A percentile compares a stretch with the other conserved stretches of the same genome.
phyloP scores from a whole-genome alignment of 768 basidiomycete genomes.

The Crucibulum laeve region DNA sequence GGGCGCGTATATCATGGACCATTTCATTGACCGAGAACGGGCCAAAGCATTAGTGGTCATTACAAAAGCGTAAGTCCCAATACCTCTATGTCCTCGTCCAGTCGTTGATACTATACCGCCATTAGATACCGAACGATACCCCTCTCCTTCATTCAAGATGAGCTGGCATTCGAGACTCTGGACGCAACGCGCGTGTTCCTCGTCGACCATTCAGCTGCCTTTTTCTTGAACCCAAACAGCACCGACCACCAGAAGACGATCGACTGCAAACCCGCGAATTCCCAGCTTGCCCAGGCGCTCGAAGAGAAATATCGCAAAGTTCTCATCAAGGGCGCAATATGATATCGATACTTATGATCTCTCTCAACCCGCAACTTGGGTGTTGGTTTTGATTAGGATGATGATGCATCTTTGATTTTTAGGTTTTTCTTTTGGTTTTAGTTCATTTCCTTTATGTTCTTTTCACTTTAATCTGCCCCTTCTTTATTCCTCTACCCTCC shows the following conservation, averaged over 20 bases:
- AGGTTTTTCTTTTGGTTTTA: background rate
- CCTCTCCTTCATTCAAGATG: constrained; percentile 71
- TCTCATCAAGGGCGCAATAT: constrained; percentile 91
- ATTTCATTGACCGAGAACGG: constrained; percentile 91
- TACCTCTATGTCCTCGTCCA: background rate
- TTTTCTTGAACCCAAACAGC: constrained; percentile 60
- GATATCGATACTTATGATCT: constrained; percentile 15
- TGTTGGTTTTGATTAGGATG: too few species aligned
- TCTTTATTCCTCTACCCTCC: too few species aligned
- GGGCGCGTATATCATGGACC: constrained; percentile 99
- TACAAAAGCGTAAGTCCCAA: constrained; percentile 80
- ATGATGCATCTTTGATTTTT: too few species aligned
- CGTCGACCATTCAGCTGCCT: constrained; percentile 58
- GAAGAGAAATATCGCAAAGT: constrained; percentile 85
- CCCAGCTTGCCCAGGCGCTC: constrained; percentile 56
- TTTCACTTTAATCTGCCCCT: too few species aligned
- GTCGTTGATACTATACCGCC: constrained; percentile 3
- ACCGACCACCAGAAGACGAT: constrained; percentile 61
- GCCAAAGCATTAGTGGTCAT: constrained; percentile 84
- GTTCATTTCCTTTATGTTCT: background rate
- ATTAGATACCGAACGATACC: constrained; percentile 76
- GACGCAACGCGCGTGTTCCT: constrained; percentile 68
- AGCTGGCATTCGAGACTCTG: constrained; percentile 78
- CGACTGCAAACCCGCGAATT: constrained; percentile 65
- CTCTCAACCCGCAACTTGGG: background rate